Conservation (phyloP, 441 rosid genomes). For the Brassica hybrid region DNA sequence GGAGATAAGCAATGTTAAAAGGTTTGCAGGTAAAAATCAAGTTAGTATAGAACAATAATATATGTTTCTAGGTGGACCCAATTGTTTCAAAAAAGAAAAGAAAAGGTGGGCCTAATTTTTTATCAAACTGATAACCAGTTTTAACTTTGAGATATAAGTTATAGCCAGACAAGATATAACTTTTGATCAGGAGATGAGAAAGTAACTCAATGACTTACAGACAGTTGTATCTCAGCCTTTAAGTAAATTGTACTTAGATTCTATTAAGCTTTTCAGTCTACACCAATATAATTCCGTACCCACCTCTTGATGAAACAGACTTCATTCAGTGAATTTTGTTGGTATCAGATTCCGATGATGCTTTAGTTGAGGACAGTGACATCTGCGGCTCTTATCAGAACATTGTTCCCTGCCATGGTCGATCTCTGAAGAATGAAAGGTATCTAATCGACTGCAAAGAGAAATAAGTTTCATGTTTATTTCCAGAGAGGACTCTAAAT, state of each 20-base stretch:
- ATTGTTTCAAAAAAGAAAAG: no score
- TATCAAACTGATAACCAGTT: background rate
- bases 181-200: constrained; percentile 19
- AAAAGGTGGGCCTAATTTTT: no score
- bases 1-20: background rate
- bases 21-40: no score
- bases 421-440: constrained; percentile 62
- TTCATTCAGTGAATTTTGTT: constrained; percentile 7
- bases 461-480: background rate
- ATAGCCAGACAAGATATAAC: background rate
- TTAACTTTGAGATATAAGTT: background rate
- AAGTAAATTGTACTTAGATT: background rate
- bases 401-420: constrained; percentile 25
- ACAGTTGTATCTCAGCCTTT: constrained; percentile 5
- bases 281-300: background rate
- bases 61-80: constrained; percentile 23
- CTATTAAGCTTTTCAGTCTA: constrained; percentile 10
- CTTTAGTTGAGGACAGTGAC: constrained; percentile 20
- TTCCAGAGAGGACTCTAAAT: background rate
- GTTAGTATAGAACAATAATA: constrained; percentile 20
- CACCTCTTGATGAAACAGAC: constrained; percentile 10
- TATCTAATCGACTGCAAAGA: constrained; percentile 55
- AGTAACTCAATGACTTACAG: constrained; percentile 5
- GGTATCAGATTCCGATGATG: constrained; percentile 9
- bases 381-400: constrained; percentile 28